phyloP scores from a whole-genome alignment of 23 red algal species.

The Gracilaria gracilis region DNA sequence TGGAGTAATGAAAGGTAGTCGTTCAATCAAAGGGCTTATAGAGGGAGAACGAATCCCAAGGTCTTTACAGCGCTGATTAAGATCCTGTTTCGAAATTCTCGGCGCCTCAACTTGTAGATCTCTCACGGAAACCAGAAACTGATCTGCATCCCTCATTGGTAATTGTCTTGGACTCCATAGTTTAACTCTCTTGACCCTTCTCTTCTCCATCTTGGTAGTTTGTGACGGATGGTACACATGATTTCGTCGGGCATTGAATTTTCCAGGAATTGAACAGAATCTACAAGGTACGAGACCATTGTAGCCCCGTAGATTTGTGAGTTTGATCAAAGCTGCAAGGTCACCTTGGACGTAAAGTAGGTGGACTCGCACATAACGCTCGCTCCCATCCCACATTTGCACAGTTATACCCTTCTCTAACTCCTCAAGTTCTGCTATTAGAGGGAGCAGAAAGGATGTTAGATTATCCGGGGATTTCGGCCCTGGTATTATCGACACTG shows the following conservation, averaged over 20 bases:
- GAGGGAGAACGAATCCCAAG: background rate
- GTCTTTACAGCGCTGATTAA: background rate
- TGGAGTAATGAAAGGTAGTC: background rate
- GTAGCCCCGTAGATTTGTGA: background rate
- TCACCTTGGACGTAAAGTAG: background rate
- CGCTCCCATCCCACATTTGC: background rate
- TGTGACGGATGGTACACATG: background rate
- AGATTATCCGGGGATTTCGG: constrained; percentile 19
- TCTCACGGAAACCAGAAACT: background rate
- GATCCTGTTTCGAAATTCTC: background rate
- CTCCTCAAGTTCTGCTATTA: too few relatives aligned
- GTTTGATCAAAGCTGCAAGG: background rate
- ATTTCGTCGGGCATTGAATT: background rate
- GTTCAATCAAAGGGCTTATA: background rate
- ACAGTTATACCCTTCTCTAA: background rate
- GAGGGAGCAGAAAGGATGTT: background rate
- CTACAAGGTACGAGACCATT: background rate
- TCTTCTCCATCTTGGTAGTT: background rate
- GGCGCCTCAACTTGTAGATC: background rate
- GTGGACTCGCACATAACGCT: background rate
- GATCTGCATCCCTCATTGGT: background rate
- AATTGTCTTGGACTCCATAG: background rate
- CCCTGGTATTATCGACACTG: background rate
- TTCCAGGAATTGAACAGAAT: background rate
- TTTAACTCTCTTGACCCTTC: background rate